Conservation (phyloP, 139 green algal species). For the Picochlorum sp. region DNA sequence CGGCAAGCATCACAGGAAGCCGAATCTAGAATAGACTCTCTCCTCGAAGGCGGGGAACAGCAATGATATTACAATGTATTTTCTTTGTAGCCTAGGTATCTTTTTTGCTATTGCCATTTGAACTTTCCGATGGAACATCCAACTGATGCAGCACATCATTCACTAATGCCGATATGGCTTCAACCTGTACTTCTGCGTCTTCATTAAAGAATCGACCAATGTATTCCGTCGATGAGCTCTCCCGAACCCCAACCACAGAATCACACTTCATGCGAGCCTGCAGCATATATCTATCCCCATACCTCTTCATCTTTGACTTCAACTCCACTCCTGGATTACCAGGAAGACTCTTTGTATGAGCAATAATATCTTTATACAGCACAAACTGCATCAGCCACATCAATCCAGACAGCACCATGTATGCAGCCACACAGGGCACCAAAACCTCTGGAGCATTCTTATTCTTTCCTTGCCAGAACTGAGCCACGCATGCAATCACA, state of each 20-base stretch:
- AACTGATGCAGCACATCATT: not conserved
- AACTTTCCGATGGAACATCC: not conserved
- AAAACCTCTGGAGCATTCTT: conserved; percentile 48
- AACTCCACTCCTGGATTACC: not conserved
- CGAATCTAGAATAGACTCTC: no score
- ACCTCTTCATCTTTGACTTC: conserved; percentile 15
- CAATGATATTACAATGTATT: not conserved
- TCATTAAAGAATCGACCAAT: conserved; percentile 39
- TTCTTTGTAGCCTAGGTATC: no score
- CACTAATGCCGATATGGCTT: not conserved
- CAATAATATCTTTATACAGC: conserved; percentile 53
- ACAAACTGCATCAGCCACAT: conserved; percentile 41
- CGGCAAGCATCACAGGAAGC: no score
- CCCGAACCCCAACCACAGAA: conserved; percentile 20
- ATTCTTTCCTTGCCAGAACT: conserved; percentile 69
- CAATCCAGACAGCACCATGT: conserved; percentile 40
- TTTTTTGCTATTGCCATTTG: conserved; percentile 3
- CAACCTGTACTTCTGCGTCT: conserved; percentile 22
- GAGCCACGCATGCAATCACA: conserved; percentile 45
- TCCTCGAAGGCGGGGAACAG: no score
- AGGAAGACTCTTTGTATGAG: conserved; percentile 34
- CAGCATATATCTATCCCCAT: conserved; percentile 33
- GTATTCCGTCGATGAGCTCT: conserved; percentile 4
- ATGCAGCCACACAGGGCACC: conserved; percentile 48
- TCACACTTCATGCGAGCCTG: conserved; percentile 17